Evolutionary conservation across 1,284 basidiomycete species (phyloP), one percentile per base, ranked within the genome.

Genomic region (Tremellales sp.): DNA sequence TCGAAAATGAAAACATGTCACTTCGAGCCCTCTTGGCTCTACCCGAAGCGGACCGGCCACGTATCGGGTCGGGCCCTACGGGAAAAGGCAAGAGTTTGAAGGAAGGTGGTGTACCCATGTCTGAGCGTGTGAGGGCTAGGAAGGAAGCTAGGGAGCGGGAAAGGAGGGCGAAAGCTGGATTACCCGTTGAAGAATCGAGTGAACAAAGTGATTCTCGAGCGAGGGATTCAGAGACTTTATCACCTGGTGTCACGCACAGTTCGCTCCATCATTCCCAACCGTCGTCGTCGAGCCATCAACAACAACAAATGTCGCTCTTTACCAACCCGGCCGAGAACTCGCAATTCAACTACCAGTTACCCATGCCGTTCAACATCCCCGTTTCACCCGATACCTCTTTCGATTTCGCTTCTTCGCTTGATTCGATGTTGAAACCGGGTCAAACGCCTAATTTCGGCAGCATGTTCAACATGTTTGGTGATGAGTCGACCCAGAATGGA

Each of bases 1-100:
- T 93, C 44, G 88, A 92, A 75, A 83, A 85, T 52, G 89, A 93
- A 76, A 92, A 92, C 69, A 78, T 77, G 42, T 81, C 80, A 60
- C 80, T 93, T 45, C 83, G 89, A 40, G 82, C 84, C 40, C 81
- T 84, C 31, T 79, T 92, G 46, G 83, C 80, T 60, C 76, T 93
- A 22, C 87, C 88, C 0, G 84, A 85, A 4, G 68, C 70, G 1
- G 72, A 73, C 37, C 61, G 71, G 22, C 60, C 58, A 15, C 60
- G 60, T 48, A 70, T 76, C 33, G 70, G 74, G 1, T 72, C 72
- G 3, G 74, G 74, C 19, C 74, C 74, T 0, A 76, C 74, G 0
- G 74, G 74, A 35, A 62, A 72, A 12, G 74, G 74, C 42, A 76
- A 76, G 57, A 53, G 62, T 6, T 53, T 76, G 35, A 69, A 70